Evolutionary conservation across 2,329 filamentous ascomycete species (phyloP), one percentile per base, ranked within the genome.

Genomic region (Fusarium mexicanum): DNA sequence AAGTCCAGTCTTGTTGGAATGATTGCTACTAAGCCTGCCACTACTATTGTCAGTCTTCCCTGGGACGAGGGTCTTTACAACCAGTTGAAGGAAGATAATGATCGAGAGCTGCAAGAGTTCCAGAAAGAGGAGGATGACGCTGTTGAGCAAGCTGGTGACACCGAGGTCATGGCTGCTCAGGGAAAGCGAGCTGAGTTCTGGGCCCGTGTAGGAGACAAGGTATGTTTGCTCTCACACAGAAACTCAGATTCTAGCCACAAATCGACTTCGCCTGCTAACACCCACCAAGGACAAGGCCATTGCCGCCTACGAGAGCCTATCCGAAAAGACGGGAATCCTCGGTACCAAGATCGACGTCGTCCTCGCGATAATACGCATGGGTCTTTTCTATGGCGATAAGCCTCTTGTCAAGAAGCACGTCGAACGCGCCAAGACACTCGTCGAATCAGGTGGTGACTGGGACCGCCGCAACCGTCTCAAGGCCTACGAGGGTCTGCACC

Each of bases 281-380:
- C 2, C 31, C 20, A 22, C 66, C 64, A 80, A 98, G 95, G 96
- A 99, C 83, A 96, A 96, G 88, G 94, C 96, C 26, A 93, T 98
- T 79, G 91, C 94, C 67, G 93, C 94, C 61, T 98, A 96, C 86
- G 96, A 99, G 87, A 92, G 92, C 79, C 90, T 98, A 62, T 94
- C 98, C 77, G 95, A 98, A 82, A 98, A 98, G 88, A 98, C 95
- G n/a, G 93, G 95, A 73, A 94, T 98, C 78, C 89, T 99, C 70
- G 96, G 96, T 78, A 96, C 94, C 76, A 98, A 98, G 87, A 99
- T 99, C 83, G 96, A 99, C 83, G 88, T 99, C 60, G 94, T 98
- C 57, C 92, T 99, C 64, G 96, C 96, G 77, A 96, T 98, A 86
- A 96, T 98, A 86, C 94, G 96, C 69, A 92, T 98, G 82, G 95